phyloP scores from a whole-genome alignment of 1,284 basidiomycete genomes.

The Hemileia vastatrix region DNA sequence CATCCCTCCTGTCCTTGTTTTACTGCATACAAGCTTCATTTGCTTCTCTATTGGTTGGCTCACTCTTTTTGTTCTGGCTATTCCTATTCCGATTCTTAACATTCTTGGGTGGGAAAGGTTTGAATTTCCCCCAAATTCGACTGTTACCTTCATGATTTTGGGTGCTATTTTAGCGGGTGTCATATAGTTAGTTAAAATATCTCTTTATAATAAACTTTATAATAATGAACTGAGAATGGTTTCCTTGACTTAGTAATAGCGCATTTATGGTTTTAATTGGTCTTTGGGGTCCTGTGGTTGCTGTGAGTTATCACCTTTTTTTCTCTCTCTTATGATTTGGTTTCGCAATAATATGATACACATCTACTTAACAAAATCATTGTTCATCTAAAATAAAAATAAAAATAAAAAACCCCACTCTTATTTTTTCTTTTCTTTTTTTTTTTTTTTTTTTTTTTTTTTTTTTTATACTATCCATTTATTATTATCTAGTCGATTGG shows the following conservation, averaged over 20 bases:
- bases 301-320: background rate
- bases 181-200: background rate
- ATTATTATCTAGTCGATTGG: no score
- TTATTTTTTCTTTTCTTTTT: background rate
- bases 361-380: no score
- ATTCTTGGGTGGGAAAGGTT: background rate
- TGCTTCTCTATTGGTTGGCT: background rate
- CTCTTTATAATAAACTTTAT: background rate
- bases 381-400: no score
- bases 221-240: no score
- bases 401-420: background rate
- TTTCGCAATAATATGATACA: background rate
- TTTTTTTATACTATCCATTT: background rate
- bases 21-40: conserved; percentile 9
- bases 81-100: conserved; percentile 6
- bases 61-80: conserved; percentile 2
- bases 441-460: background rate
- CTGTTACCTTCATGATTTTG: conserved; percentile 5
- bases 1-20: background rate
- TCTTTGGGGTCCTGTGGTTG: conserved; percentile 11
- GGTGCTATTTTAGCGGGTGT: conserved; percentile 5
- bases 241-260: background rate
- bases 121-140: background rate
- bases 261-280: conserved; percentile 13
- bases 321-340: background rate